Evolutionary conservation across 176 grass and related monocot genomes (phyloP).

Genomic region (Oropetium thomaeum): DNA sequence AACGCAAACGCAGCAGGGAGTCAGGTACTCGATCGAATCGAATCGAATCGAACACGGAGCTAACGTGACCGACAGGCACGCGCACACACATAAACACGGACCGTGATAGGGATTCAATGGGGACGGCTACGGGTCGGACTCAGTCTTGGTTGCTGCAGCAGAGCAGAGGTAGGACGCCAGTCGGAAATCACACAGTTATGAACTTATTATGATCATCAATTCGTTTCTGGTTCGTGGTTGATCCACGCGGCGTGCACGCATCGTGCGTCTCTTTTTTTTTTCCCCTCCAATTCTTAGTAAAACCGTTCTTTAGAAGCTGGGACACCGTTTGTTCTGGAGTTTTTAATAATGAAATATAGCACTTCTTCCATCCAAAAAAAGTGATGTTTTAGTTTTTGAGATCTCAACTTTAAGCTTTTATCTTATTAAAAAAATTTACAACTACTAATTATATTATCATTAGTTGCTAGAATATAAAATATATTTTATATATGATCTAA

Average conservation of each 20-base stretch:
- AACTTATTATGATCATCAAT: background rate
- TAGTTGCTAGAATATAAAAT: too few species aligned
- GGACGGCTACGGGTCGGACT: slow-evolving; percentile 23
- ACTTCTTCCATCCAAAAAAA: too few species aligned
- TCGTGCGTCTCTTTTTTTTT: background rate
- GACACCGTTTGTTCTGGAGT: background rate
- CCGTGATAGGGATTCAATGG: slow-evolving; percentile 12
- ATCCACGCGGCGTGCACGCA: background rate
- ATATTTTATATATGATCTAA: too few species aligned
- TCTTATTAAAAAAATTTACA: too few species aligned
- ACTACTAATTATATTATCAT: too few species aligned
- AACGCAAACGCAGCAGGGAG: background rate
- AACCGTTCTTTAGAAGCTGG: background rate
- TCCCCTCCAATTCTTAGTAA: background rate
- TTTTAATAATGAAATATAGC: background rate
- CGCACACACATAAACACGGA: too few species aligned
- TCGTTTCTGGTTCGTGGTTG: background rate
- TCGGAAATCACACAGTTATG: background rate
- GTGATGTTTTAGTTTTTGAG: too few species aligned
- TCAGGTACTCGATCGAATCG: slow-evolving; percentile 5
- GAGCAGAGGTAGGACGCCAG: background rate
- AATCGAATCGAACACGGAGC: slow-evolving; percentile 10
- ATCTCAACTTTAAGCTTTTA: too few species aligned
- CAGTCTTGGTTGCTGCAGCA: background rate
- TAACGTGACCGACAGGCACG: background rate